Evolutionary conservation across 345 rosid genomes (phyloP).

Genomic region (Pistacia integerrima): DNA sequence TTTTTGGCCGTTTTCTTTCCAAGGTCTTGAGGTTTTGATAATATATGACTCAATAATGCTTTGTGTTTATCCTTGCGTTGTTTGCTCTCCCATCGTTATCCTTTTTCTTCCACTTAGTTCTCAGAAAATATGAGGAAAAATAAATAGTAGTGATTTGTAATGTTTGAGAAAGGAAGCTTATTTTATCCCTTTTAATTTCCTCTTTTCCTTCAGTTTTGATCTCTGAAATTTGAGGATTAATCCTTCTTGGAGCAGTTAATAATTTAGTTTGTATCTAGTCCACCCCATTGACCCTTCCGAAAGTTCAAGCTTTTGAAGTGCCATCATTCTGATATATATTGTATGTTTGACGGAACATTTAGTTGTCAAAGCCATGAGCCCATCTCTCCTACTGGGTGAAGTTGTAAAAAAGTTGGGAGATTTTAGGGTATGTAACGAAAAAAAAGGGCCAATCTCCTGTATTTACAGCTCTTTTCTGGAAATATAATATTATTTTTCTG

Average conservation of each 20-base stretch:
- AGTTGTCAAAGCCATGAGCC: no score
- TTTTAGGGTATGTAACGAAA: no score
- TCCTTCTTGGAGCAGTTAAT: slow-evolving; percentile 4
- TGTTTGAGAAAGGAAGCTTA: neutral
- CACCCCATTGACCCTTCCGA: neutral
- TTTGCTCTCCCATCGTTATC: neutral
- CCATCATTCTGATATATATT: neutral
- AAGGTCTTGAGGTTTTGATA: neutral
- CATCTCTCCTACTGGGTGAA: no score
- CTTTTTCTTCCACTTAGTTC: neutral
- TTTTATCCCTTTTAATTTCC: neutral
- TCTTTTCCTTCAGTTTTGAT: neutral
- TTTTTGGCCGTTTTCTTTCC: slow-evolving; percentile 1
- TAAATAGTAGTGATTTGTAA: neutral
- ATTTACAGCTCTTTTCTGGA: no score
- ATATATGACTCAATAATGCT: neutral
- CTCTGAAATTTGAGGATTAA: neutral
- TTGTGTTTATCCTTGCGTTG: slow-evolving; percentile 5
- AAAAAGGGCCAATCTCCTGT: no score
- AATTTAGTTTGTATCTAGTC: neutral
- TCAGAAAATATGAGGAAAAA: neutral
- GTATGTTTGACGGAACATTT: neutral
- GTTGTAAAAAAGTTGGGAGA: no score
- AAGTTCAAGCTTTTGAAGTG: slow-evolving; percentile 4
- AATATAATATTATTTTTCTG: no score